These are phyloP conservation scores for Fistulinella staudtii DNA, from an alignment of 1,284 basidiomycete genomes.

Conservation along the genomic window DNA sequence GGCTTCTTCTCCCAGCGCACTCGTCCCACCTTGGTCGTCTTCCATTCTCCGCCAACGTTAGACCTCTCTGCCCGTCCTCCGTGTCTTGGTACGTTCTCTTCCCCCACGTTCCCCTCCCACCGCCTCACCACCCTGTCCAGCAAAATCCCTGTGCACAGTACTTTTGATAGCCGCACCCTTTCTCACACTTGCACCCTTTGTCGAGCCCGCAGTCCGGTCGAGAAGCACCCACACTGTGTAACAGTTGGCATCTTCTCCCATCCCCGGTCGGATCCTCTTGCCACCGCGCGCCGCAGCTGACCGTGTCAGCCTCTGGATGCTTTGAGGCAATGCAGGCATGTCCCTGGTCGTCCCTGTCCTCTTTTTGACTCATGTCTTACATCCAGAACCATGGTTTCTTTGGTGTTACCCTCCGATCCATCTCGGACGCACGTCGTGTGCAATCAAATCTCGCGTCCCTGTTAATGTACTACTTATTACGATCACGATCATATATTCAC, in stretches of 20 bases:
- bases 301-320: slow-evolving; percentile 63
- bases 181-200: slow-evolving; percentile 62
- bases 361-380: slow-evolving; percentile 9
- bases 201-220: slow-evolving; percentile 41
- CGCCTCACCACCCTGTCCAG: slow-evolving; percentile 29
- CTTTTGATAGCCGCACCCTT: slow-evolving; percentile 58
- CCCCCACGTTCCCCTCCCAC: not conserved
- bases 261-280: slow-evolving; percentile 10
- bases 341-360: slow-evolving; percentile 14
- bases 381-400: slow-evolving; percentile 64
- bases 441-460: slow-evolving; percentile 53
- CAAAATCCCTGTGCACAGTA: slow-evolving; percentile 49
- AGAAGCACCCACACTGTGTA: slow-evolving; percentile 54
- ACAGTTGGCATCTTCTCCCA: slow-evolving; percentile 46
- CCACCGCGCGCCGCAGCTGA: slow-evolving; percentile 44
- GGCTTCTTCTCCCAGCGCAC: not conserved
- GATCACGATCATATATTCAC: slow-evolving; percentile 25
- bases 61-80: slow-evolving; percentile 24
- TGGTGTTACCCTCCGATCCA: slow-evolving; percentile 75
- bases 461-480: slow-evolving; percentile 22
- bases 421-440: slow-evolving; percentile 72
- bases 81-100: slow-evolving; percentile 34
- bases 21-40: slow-evolving; percentile 5
- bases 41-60: slow-evolving; percentile 17
- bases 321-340: slow-evolving; percentile 78